phyloP scores from a whole-genome alignment of 345 rosid species.

The Boechera stricta region DNA sequence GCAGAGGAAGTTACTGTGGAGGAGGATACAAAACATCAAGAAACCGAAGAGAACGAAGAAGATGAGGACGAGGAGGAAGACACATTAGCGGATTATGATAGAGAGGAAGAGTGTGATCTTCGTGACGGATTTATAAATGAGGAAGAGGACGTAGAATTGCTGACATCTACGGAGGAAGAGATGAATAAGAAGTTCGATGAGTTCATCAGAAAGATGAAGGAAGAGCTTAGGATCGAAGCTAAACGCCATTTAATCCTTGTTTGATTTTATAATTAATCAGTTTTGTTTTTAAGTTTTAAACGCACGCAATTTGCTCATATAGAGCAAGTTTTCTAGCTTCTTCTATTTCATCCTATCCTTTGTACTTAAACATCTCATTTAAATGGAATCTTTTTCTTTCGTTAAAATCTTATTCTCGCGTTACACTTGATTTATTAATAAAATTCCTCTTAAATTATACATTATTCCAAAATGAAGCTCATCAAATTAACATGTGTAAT shows the following conservation, averaged over 20 bases:
- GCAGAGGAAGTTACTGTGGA: conserved; percentile 40
- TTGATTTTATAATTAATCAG: conserved; percentile 6
- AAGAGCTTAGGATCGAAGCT: conserved; percentile 76
- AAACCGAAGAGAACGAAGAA: conserved; percentile 33
- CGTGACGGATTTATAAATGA: conserved; percentile 4
- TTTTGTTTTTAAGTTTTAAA: background rate
- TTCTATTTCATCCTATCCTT: background rate
- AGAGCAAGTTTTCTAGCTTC: background rate
- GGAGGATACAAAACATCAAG: conserved; percentile 33
- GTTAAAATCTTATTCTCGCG: background rate
- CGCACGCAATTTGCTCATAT: no score
- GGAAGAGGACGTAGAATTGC: conserved; percentile 43
- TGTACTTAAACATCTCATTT: conserved; percentile 9
- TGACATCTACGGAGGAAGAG: conserved; percentile 59
- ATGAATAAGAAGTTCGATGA: conserved; percentile 87
- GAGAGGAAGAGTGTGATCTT: conserved; percentile 34
- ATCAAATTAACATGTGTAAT: background rate
- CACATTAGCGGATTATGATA: conserved; percentile 12
- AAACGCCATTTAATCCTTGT: conserved; percentile 58
- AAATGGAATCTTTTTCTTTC: background rate
- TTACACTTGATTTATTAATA: background rate
- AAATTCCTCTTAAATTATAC: background rate
- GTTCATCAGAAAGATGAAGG: conserved; percentile 84
- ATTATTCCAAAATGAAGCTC: conserved; percentile 1
- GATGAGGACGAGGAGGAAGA: conserved; percentile 26